Conservation (phyloP, 352 stramenopile species). For the Phytophthora podocarpi region DNA sequence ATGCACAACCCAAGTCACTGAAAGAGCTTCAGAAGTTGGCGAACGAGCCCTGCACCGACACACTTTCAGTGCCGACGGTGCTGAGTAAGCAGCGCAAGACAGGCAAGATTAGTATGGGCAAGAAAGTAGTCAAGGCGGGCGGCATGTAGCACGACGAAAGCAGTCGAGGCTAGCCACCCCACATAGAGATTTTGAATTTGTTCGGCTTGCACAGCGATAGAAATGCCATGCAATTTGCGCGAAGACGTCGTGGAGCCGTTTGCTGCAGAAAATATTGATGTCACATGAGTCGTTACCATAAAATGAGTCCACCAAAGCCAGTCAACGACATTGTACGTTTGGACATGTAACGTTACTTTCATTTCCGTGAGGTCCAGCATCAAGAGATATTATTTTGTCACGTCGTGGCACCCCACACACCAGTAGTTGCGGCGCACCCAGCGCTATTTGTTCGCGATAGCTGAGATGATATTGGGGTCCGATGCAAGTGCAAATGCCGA, state of each 20-base stretch:
- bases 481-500: conserved; percentile 37
- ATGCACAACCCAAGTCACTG: conserved; percentile 61
- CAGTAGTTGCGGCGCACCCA: neutral
- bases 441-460: conserved; percentile 19
- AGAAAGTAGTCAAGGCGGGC: conserved; percentile 36
- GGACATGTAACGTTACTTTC: no score
- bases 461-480: conserved; percentile 11
- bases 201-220: conserved; percentile 32
- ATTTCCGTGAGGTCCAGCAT: no score
- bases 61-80: conserved; percentile 48
- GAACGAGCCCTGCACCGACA: conserved; percentile 69
- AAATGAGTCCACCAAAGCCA: no score
- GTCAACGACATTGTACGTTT: neutral
- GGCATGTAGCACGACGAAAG: conserved; percentile 37
- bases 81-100: conserved; percentile 42
- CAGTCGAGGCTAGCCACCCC: conserved; percentile 18
- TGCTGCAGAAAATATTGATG: conserved; percentile 19
- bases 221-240: conserved; percentile 40
- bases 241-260: conserved; percentile 18
- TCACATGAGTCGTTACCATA: conserved; percentile 13
- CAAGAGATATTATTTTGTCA: no score
- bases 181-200: conserved; percentile 49
- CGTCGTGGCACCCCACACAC: conserved; percentile 2
- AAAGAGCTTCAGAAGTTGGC: conserved; percentile 67
- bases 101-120: conserved; percentile 42